Evolutionary conservation across 116 monocot genomes (phyloP), one percentile per base, ranked within the genome.

Genomic region (Thalassia testudinum): DNA sequence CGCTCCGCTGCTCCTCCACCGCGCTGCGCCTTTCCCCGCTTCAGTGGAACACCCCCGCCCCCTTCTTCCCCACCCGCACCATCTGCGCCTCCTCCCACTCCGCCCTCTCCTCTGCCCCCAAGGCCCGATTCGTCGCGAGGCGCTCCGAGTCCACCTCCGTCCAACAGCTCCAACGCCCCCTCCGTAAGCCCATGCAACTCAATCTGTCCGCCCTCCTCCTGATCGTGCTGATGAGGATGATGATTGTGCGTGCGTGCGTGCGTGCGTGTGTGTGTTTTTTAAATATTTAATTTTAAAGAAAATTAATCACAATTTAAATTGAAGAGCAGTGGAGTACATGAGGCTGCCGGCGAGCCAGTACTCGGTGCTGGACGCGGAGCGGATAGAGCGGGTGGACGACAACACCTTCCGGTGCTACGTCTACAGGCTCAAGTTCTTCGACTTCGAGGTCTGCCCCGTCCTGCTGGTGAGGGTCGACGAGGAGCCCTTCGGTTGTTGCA

Each of bases 281-380:
- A n/a, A n/a, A n/a, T n/a, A n/a, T n/a, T n/a, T n/a, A n/a, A n/a
- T n/a, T n/a, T n/a, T n/a, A n/a, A n/a, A n/a, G n/a, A n/a, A n/a
- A n/a, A n/a, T 34, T 34, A 10, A 34, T 34, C 30, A 5, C 30
- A 5, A 10, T 34, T 34, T 51, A 22, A 23, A 12, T 48, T 34
- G 16, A 56, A 12, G 37, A 40, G 22, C 57, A 95, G 93, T 69
- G 56, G 93, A 95, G 63, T 95, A 95, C 68, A 95, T 95, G 93
- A 74, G 70, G 21, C 55, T 95, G 58, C 93, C 93, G 27, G 87
- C 84, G 60, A 95, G 93, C 62, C 93, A 95, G 72, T 95, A 95
- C 78, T 95, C 93, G 18, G 93, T 95, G 13, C 74, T 95, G 21
- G 93, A 95, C 53, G 93, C 93, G 50, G 81, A 95, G 81, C 55